phyloP scores from a whole-genome alignment of 2,329 filamentous ascomycete species.

The Aspergillus sp. region DNA sequence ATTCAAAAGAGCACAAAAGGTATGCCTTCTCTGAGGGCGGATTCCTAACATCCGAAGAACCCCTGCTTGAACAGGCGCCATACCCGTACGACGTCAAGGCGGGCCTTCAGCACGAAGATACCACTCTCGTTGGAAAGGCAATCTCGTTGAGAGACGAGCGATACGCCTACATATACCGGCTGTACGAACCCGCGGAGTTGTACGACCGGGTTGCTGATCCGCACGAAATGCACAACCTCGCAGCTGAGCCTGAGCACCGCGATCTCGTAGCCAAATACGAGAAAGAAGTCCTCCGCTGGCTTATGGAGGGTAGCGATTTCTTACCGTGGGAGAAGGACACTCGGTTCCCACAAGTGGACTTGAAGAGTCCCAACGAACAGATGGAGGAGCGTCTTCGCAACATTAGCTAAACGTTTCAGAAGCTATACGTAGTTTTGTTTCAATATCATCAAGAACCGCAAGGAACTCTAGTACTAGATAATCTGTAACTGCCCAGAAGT shows the following conservation, averaged over 20 bases:
- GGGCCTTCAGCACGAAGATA: constrained; percentile 48
- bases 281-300: constrained; percentile 40
- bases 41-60: constrained; percentile 47
- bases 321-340: constrained; percentile 38
- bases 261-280: constrained; percentile 21
- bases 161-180: constrained; percentile 47
- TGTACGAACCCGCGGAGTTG: constrained; percentile 49
- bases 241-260: constrained; percentile 27
- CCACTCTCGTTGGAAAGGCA: constrained; percentile 45
- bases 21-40: constrained; percentile 48
- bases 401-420: too few relatives aligned
- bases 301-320: constrained; percentile 36
- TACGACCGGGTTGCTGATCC: constrained; percentile 42
- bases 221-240: constrained; percentile 12
- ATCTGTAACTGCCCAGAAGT: too few relatives aligned
- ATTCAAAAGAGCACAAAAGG: constrained; percentile 33
- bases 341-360: constrained; percentile 36
- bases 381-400: constrained; percentile 5
- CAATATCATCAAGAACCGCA: too few relatives aligned
- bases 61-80: constrained; percentile 44
- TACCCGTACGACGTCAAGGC: constrained; percentile 51
- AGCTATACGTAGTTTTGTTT: too few relatives aligned
- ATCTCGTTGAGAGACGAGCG: constrained; percentile 25
- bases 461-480: too few relatives aligned
- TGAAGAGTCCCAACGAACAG: constrained; percentile 29